These are phyloP conservation scores for Termitomyces sp. DNA, from an alignment of 1,284 basidiomycete species.

Conservation along the genomic window DNA sequence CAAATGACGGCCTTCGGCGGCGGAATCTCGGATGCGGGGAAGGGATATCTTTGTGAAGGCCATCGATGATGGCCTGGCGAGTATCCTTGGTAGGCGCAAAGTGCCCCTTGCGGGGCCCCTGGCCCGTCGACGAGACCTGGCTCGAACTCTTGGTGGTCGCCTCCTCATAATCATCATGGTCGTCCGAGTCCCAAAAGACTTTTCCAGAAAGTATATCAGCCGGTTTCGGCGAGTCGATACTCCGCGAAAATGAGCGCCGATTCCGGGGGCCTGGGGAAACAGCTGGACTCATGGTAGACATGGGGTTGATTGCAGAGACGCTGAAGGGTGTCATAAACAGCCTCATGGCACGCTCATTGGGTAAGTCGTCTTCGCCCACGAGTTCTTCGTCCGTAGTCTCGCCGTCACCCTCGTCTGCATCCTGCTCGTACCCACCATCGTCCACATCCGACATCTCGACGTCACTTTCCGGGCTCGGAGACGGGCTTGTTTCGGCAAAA, in stretches of 20 bases:
- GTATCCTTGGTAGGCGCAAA: constrained; percentile 40
- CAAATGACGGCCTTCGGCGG: constrained; percentile 30
- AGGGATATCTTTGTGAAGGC: constrained; percentile 46
- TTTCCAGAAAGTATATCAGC: constrained; percentile 62
- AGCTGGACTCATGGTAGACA: constrained; percentile 62
- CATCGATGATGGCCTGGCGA: constrained; percentile 56
- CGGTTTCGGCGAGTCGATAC: constrained; percentile 46
- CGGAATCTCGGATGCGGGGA: constrained; percentile 60
- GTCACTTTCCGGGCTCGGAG: constrained; percentile 35
- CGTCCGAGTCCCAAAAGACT: constrained; percentile 44
- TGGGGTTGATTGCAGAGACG: constrained; percentile 66
- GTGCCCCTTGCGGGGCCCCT: constrained; percentile 50
- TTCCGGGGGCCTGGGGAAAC: constrained; percentile 39
- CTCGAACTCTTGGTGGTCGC: constrained; percentile 24
- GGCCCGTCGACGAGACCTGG: constrained; percentile 22
- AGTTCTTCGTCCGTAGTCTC: constrained; percentile 77
- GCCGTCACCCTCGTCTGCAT: constrained; percentile 47
- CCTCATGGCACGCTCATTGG: constrained; percentile 68
- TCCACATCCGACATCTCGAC: constrained; percentile 42
- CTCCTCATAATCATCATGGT: constrained; percentile 40
- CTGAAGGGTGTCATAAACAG: constrained; percentile 60
- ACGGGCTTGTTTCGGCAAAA: constrained; percentile 36
- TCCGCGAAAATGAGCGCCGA: constrained; percentile 27
- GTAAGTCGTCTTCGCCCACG: constrained; percentile 63
- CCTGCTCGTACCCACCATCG: constrained; percentile 38